These are phyloP conservation scores for Aureobasidium uvarum DNA, from an alignment of 2,329 filamentous ascomycete genomes.

Conservation along the genomic window DNA sequence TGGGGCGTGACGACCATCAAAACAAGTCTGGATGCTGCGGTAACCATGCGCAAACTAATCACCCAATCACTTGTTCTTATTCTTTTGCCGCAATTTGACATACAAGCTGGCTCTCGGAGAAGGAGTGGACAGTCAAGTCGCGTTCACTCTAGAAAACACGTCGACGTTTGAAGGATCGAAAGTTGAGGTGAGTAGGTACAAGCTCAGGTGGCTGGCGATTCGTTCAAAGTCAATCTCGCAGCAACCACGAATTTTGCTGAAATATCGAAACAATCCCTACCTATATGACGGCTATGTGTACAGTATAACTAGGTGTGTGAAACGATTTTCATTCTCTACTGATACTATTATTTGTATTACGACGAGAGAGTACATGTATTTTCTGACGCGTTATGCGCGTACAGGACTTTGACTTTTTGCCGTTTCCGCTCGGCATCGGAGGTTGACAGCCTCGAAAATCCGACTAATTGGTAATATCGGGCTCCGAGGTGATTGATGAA, in stretches of 20 bases:
- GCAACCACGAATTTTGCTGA: background rate
- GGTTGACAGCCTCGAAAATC: background rate
- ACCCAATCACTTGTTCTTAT: background rate
- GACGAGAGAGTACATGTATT: background rate
- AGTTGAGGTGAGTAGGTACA: background rate
- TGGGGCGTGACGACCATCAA: background rate
- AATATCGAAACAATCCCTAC: background rate
- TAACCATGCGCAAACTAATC: background rate
- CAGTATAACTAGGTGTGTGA: no score
- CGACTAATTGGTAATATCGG: background rate
- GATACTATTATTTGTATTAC: no score
- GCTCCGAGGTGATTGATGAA: background rate
- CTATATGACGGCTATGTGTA: no score
- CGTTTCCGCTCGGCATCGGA: background rate
- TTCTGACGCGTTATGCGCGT: background rate
- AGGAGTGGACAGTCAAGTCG: background rate
- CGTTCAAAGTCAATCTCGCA: background rate
- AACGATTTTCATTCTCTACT: background rate
- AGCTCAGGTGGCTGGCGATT: background rate
- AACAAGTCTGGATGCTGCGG: background rate
- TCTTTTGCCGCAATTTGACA: background rate
- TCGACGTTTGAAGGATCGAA: background rate
- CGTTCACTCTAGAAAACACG: background rate
- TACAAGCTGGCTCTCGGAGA: background rate
- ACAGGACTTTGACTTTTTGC: background rate